Base-by-base conservation (phyloP, 768 basidiomycete genomes). In the Albatrellus ellisii region DNA sequence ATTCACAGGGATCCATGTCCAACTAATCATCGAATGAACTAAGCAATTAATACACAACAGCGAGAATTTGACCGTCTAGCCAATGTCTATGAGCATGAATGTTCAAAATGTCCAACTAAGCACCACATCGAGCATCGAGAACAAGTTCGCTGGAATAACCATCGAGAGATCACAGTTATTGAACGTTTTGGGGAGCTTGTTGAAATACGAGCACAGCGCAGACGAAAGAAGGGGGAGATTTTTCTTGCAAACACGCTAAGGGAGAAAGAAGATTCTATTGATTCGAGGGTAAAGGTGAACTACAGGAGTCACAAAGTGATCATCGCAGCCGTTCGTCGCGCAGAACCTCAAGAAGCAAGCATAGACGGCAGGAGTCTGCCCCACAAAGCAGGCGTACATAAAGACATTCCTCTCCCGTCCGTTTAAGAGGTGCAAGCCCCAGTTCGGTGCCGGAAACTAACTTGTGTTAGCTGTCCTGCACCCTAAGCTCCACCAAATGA, bases 261-360 rank as follows among this genome's bases (percentile, higher is more conserved):
- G 18, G 52, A 50, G 21, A 47, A 47, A 32, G 49, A 47, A 31
- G 51, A 48, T 47, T 36, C 39, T 22, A 53, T 54, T 27, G 59
- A 59, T n/a, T 37, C 73, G 54, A 68, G 94, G 20, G 75, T 84
- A 12, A 75, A 65, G 54, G 78, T 98, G 41, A 97, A 94, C 56
- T 88, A 91, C 62, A 75, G 89, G 43, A 97, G 97, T 58, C 72
- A 85, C 43, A 80, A 74, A 56, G 79, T 81, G 25, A 94, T 94
- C 44, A 48, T 76, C 50, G 94, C 91, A 53, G 74, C 75, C 3
- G 74, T 90, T 40, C 69, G 85, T 44, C 75, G 73, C 48, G 82
- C 84, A 0, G 90, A 94, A 59, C 57, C 78, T 26, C 63, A 65
- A 26, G 77, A 79, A 51, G 62, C 69, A 6, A n/a, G n/a, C n/a